Evolutionary conservation across 495 filamentous ascomycete species (phyloP).

Genomic region (Penicillium paradoxum): DNA sequence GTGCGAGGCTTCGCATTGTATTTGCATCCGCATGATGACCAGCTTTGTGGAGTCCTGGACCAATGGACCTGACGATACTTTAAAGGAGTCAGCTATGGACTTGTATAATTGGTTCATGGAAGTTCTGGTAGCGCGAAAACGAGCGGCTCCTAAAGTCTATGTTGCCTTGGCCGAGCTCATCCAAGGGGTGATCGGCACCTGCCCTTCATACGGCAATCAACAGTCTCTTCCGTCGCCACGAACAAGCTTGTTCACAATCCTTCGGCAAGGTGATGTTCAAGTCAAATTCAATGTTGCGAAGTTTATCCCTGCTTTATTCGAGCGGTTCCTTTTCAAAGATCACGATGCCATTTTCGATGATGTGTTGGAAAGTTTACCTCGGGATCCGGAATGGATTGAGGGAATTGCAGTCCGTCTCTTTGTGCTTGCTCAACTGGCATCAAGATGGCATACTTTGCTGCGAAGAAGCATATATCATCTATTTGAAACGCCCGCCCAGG

Average conservation of each 20-base stretch:
- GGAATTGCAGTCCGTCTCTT: conserved; percentile 82
- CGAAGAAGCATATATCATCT: conserved; percentile 86
- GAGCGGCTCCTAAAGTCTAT: conserved; percentile 63
- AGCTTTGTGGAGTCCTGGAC: conserved; percentile 63
- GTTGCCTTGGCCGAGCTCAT: conserved; percentile 62
- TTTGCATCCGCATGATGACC: conserved; percentile 67
- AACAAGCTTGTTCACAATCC: conserved; percentile 67
- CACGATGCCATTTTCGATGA: conserved; percentile 82
- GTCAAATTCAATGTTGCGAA: conserved; percentile 72
- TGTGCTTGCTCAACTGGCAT: conserved; percentile 67
- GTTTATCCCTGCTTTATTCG: conserved; percentile 69
- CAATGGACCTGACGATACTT: conserved; percentile 43
- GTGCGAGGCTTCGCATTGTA: conserved; percentile 68
- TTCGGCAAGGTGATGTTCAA: conserved; percentile 59
- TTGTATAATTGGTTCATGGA: conserved; percentile 79
- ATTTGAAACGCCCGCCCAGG: conserved; percentile 76
- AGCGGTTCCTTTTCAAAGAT: conserved; percentile 66
- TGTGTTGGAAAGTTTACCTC: conserved; percentile 66
- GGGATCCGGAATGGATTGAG: conserved; percentile 64
- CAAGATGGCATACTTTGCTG: conserved; percentile 73
- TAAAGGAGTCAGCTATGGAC: conserved; percentile 59
- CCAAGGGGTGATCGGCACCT: conserved; percentile 57
- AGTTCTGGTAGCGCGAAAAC: conserved; percentile 53
- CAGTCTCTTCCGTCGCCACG: conserved; percentile 60
- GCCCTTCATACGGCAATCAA: conserved; percentile 55